Evolutionary conservation across 495 filamentous ascomycete species (phyloP), one percentile per base, ranked within the genome.

Genomic region (Pseudotulostoma volvatum): DNA sequence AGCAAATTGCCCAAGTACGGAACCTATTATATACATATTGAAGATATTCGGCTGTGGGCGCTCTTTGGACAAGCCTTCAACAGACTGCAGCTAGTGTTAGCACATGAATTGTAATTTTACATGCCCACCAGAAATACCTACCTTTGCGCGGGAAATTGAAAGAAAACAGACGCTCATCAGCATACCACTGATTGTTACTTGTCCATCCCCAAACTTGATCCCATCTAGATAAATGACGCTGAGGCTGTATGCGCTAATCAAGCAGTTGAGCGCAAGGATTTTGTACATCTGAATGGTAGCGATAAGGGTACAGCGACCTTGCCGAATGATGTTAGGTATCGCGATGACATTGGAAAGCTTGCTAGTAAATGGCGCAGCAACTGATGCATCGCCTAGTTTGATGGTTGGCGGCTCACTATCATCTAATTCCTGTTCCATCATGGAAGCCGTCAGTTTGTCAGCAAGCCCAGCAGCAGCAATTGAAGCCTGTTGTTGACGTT

Each of bases 261-360:
- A 66, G 55, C 90, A 99, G 66, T 99, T 99, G 42, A 99, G 66
- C 15, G 90, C 90, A 38, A 99, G 71, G 50, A 99, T 99, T 69
- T 99, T 99, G 71, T 96, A 99, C 90, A 99, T 99, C 63, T 99
- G 90, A 45, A 99, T 96, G 2, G 92, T 96, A 3, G 90, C 88
- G 34, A 99, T 92, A 8, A 99, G 68, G 1, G 90, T 95, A 59
- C 90, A 99, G 41, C 90, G 79, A 36, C 90, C 90, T 61, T 99
- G 90, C 43, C 90, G 80, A 46, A 99, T 84, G 48, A 99, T 99
- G 64, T 99, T 96, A 13, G 90, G 86, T 44, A 99, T 88, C 32
- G 90, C 90, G 46, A 99, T 73, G 36, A 99, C 90, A 50, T 96
- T 94, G 40, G 85, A 83, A 18, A 99, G 70, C 59, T 99, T 99